Evolutionary conservation across 192 early-diverging fungal genomes (phyloP).

Genomic region (Spizellomyces punctatus): DNA sequence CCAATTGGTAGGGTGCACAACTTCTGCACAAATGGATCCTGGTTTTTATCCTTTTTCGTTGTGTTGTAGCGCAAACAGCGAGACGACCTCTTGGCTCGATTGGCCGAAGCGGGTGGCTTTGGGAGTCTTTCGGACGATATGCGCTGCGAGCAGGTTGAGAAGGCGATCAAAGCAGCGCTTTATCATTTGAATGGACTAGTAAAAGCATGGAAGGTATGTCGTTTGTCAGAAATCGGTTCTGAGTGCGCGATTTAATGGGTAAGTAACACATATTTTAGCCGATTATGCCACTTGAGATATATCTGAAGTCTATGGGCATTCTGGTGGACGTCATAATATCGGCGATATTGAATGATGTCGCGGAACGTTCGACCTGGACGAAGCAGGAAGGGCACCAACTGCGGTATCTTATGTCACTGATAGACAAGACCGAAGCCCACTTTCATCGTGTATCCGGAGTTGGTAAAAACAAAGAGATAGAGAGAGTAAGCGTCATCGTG

Average conservation of each 20-base stretch:
- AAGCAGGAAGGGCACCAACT: conserved; percentile 35
- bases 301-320: conserved; percentile 38
- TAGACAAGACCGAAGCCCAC: background rate
- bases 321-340: conserved; percentile 35
- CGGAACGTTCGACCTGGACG: conserved; percentile 10
- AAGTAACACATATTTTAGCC: conserved; percentile 21
- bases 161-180: conserved; percentile 54
- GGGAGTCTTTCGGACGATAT: conserved; percentile 34
- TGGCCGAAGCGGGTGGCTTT: background rate
- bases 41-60: background rate
- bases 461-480: no score
- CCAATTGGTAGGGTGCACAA: conserved; percentile 50
- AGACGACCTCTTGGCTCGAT: background rate
- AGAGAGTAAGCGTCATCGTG: no score
- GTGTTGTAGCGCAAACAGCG: background rate
- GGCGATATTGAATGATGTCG: conserved; percentile 21
- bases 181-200: conserved; percentile 48
- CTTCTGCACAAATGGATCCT: background rate
- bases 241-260: background rate
- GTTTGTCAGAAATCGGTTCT: background rate
- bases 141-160: conserved; percentile 48
- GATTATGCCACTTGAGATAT: conserved; percentile 33
- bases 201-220: conserved; percentile 55
- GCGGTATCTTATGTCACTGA: conserved; percentile 35
- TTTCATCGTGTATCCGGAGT: no score